Conservation (phyloP, 768 basidiomycete genomes). For the Kwoniella europaea region DNA sequence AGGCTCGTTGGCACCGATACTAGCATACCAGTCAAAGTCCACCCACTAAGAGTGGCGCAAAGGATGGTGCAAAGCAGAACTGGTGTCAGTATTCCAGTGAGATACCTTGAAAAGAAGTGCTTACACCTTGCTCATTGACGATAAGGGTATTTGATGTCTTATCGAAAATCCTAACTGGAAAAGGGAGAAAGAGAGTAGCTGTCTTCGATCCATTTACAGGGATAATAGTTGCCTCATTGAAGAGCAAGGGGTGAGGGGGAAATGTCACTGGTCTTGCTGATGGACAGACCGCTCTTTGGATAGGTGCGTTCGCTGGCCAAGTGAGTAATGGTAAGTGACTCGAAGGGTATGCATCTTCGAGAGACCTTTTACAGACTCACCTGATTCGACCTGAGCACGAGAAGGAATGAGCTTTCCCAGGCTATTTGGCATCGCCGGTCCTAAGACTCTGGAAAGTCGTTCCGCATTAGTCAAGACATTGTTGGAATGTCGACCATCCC, state of each 20-base stretch:
- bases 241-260: neutral
- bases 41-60: neutral
- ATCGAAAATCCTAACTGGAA: neutral
- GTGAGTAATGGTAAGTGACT: neutral
- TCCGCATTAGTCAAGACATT: conserved; percentile 4
- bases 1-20: neutral
- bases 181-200: neutral
- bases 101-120: neutral
- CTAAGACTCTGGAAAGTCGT: neutral
- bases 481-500: neutral
- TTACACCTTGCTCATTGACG: neutral
- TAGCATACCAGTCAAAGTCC: neutral
- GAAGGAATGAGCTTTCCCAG: neutral
- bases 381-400: neutral
- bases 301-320: neutral
- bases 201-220: neutral
- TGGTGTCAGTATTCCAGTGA: too few relatives aligned
- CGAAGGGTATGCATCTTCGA: too few relatives aligned
- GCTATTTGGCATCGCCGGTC: conserved; percentile 1
- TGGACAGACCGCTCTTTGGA: neutral
- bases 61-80: too few relatives aligned
- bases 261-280: neutral
- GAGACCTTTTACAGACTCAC: neutral
- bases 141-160: neutral
- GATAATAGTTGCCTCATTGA: neutral